Percentiles rank a stretch among this genome's conserved stretches.
Evolutionary conservation across 1,284 basidiomycete genomes (phyloP).

Genomic region (Ceratobasidium sp.): DNA sequence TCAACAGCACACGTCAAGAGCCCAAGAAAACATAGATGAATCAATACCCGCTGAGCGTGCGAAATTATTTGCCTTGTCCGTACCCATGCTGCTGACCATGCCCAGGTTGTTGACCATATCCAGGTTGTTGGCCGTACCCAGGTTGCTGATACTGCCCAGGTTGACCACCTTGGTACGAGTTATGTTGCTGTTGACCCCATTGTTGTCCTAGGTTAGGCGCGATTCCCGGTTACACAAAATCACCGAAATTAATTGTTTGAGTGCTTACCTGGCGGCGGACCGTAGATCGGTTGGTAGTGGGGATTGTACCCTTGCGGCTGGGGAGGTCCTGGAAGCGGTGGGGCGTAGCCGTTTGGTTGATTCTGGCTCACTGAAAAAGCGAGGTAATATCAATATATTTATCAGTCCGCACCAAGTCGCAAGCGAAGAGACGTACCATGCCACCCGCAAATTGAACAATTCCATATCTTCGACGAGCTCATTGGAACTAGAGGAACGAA

Average conservation of each 20-base stretch:
- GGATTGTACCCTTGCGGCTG: conserved; percentile 23
- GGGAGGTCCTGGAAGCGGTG: conserved; percentile 33
- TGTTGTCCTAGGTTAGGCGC: conserved; percentile 19
- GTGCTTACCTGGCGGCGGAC: conserved; percentile 36
- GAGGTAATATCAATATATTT: not conserved
- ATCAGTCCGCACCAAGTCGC: not conserved
- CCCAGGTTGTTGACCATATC: conserved; percentile 20
- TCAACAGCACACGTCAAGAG: not conserved
- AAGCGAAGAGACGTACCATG: conserved; percentile 18
- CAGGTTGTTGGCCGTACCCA: conserved; percentile 33
- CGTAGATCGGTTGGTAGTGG: conserved; percentile 32
- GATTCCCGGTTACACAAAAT: not conserved
- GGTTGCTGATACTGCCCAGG: conserved; percentile 43
- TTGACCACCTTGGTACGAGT: conserved; percentile 33
- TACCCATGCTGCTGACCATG: conserved; percentile 17
- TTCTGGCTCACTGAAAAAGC: conserved; percentile 30
- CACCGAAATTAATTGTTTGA: conserved; percentile 4
- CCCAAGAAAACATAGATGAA: conserved; percentile 4
- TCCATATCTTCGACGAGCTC: conserved; percentile 39
- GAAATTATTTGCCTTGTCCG: conserved; percentile 12
- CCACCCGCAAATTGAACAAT: conserved; percentile 43
- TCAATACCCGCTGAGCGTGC: not conserved
- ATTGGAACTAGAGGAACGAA: conserved; percentile 38
- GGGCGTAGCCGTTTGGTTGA: conserved; percentile 36
- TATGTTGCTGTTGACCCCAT: conserved; percentile 27